phyloP scores from a whole-genome alignment of 495 filamentous ascomycete species.

The Neurospora tetraspora region DNA sequence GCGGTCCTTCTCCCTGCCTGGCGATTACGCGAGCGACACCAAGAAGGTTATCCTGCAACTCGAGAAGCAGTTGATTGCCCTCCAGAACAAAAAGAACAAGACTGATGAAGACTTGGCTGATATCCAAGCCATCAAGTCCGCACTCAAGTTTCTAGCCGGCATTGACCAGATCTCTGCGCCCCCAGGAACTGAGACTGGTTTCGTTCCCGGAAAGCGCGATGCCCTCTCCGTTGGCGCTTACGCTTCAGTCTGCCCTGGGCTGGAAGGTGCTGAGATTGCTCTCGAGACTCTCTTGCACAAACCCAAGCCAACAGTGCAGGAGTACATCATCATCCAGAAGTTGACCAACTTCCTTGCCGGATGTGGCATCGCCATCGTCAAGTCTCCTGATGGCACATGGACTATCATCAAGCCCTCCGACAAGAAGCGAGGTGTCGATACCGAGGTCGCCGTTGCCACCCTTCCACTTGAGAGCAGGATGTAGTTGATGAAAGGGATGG shows the following conservation, averaged over 20 bases:
- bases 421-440: slow-evolving; percentile 6
- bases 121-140: slow-evolving; percentile 5
- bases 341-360: slow-evolving; percentile 25
- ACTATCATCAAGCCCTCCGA: slow-evolving; percentile 26
- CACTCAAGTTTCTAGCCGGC: slow-evolving; percentile 1
- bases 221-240: slow-evolving; percentile 5
- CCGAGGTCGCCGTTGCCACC: not conserved
- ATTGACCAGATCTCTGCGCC: slow-evolving; percentile 7
- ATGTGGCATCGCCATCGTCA: slow-evolving; percentile 29
- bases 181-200: slow-evolving; percentile 2
- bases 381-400: slow-evolving; percentile 25
- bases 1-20: slow-evolving; percentile 3
- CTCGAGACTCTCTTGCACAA: slow-evolving; percentile 14
- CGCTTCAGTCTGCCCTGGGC: slow-evolving; percentile 9
- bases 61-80: slow-evolving; percentile 6
- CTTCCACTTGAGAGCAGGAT: slow-evolving; percentile 6
- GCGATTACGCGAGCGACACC: not conserved
- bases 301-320: slow-evolving; percentile 14
- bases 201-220: slow-evolving; percentile 1
- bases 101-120: slow-evolving; percentile 5
- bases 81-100: slow-evolving; percentile 12
- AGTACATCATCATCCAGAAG: slow-evolving; percentile 17
- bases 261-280: slow-evolving; percentile 12
- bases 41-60: slow-evolving; percentile 7
- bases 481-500: not conserved